Evolutionary conservation across 768 basidiomycete genomes (phyloP), one percentile per base, ranked within the genome.

Genomic region (Amanita thiersii): DNA sequence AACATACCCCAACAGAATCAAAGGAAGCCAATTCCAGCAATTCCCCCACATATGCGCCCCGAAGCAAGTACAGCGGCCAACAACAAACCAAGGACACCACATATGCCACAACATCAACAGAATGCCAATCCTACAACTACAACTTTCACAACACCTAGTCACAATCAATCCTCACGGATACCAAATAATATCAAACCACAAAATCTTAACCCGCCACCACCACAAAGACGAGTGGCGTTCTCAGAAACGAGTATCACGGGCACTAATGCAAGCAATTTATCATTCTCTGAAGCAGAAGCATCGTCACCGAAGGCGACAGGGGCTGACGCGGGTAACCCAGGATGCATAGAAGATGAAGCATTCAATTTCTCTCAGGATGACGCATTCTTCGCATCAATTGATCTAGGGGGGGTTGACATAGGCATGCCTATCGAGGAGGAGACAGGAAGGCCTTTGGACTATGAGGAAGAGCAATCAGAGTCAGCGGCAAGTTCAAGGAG

Each of bases 291-390:
- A 37, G 11, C 47, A 44, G 20, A 44, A 41, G 40, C 44, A 50
- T 37, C 28, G 39, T 24, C 31, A 34, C 39, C 47, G 45, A 45
- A 32, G 40, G 50, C 18, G 39, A 48, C 35, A 49, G 46, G 40
- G 31, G 12, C 24, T 8, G 24, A 36, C 18, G 15, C 47, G 34
- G 53, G 54, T 23, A 1, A 40, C n/a, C 47, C 48, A n/a, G 36
- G 43, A 18, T 34, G 26, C 21, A 48, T 47, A 3, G 19, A 26
- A 21, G 59, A 64, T 26, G 69, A 69, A 3, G 69, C 68, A 0
- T 79, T 72, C 47, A 63, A 65, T 8, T 71, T 77, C 43, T 81
- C 80, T 1, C 80, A 87, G 29, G 84, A 86, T 40, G 82, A 78
- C 40, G 77, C 69, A 1, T 72, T 84, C 50, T 62, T 80, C 25